Percentiles rank a stretch among this genome's conserved stretches.
Evolutionary conservation across 2,329 filamentous ascomycete species (phyloP).

Genomic region (Alternaria panax): DNA sequence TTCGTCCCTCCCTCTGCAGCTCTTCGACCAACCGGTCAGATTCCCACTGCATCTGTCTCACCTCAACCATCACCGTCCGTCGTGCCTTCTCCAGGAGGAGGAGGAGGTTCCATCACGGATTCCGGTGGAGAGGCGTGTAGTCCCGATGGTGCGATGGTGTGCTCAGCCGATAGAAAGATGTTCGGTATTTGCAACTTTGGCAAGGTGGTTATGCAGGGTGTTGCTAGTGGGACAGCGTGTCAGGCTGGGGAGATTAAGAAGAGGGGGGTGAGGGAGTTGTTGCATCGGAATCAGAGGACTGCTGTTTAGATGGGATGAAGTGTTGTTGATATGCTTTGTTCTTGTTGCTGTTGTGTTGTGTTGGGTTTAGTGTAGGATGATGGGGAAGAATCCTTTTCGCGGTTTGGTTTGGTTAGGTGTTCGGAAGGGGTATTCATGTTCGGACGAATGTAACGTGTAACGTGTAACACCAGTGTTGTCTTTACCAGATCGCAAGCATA

Average conservation of each 20-base stretch:
- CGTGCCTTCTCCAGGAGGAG: background rate
- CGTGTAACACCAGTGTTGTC: background rate
- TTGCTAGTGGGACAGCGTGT: conserved; percentile 55
- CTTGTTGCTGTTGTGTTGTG: background rate
- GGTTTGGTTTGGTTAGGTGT: background rate
- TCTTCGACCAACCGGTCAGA: conserved; percentile 3
- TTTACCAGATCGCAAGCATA: no score
- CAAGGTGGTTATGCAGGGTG: conserved; percentile 46
- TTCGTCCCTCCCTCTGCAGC: background rate
- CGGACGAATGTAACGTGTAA: no score
- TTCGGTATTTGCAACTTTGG: conserved; percentile 55
- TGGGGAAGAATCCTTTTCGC: background rate
- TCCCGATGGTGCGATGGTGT: conserved; percentile 46
- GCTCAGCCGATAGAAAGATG: conserved; percentile 44
- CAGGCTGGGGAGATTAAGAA: conserved; percentile 46
- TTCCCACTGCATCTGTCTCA: background rate
- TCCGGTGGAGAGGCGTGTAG: conserved; percentile 33
- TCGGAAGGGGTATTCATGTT: no score
- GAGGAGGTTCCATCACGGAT: background rate
- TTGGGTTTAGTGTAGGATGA: background rate
- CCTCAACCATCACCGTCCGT: background rate
- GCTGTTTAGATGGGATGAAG: background rate
- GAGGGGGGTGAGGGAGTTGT: conserved; percentile 26
- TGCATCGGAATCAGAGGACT: conserved; percentile 15
- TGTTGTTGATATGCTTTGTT: background rate